Evolutionary conservation across 208 protist genomes (phyloP).

Genomic region (Acanthamoeba royreba): DNA sequence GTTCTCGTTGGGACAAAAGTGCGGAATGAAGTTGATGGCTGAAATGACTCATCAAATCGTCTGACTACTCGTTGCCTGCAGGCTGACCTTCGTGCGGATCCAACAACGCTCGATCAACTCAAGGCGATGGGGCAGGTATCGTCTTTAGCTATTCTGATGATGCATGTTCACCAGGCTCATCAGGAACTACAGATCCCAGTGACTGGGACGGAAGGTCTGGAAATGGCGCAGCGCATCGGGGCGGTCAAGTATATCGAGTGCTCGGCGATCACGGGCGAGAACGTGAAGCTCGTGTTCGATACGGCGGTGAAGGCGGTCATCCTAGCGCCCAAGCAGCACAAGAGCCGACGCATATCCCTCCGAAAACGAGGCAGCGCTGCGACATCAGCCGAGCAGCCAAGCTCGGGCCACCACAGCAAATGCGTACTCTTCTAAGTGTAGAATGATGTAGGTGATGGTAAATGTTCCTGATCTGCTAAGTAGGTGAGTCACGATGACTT

Average conservation of each 20-base stretch:
- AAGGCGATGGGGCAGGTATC: background rate
- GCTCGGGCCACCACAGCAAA: too few relatives aligned
- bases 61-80: background rate
- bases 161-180: too few relatives aligned
- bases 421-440: too few relatives aligned
- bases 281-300: conserved; percentile 67
- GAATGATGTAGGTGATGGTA: too few relatives aligned
- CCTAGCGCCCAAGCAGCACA: background rate
- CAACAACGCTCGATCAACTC: conserved; percentile 3
- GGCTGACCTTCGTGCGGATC: conserved; percentile 81
- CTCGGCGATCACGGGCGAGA: conserved; percentile 61
- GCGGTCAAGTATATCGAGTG: conserved; percentile 66
- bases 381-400: too few relatives aligned
- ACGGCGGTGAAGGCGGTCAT: conserved; percentile 59
- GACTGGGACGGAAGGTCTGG: conserved; percentile 17
- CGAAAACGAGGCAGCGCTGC: too few relatives aligned
- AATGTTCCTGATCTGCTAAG: too few relatives aligned
- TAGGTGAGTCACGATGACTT: too few relatives aligned
- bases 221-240: conserved; percentile 22
- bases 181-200: background rate
- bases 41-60: background rate
- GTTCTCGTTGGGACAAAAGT: conserved; percentile 92
- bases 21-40: background rate
- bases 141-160: background rate
- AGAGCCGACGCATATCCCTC: too few relatives aligned